Base-by-base conservation (phyloP, 192 early-diverging fungal genomes). In the Coemansia erecta region DNA sequence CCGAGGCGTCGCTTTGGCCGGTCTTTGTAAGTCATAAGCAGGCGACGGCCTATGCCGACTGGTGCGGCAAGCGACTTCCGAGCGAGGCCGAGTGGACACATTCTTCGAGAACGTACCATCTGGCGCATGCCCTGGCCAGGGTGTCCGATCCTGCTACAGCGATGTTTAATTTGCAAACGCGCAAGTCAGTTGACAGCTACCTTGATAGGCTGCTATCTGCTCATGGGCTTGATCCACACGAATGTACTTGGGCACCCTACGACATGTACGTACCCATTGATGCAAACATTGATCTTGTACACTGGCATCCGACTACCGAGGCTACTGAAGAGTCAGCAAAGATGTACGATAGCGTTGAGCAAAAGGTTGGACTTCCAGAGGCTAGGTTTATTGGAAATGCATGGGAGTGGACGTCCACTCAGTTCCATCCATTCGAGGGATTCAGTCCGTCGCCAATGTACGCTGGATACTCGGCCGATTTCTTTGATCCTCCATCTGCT, bases 401-500 rank as follows among this genome's bases (percentile, higher is more conserved):
- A 0, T 97, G 92, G 92, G 94, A 95, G 46, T 89, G 86, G 90
- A 93, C 93, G 0, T 46, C 66, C 2, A 94, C 90, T 0, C 56
- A 70, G 39, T 89, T 89, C 61, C 81, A 78, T 7, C 64, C 75
- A 7, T 72, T 85, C 61, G 72, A 75, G 3, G 85, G 86, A 5
- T 95, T 90, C 56, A 63, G 72, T 45, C 57, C 80, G 8, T 87
- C 86, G 18, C 55, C 69, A 21, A 60, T 90, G 37, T 97, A 95
- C 63, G 92, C 93, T 10, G 93, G 92, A 1, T 97, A 97, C 74
- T 91, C 92, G 4, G 64, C 81, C 3, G 93, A 97, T 66, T 97
- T 97, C 58, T 94, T 96, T 66, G 92, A 97, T 61, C 85, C 75
- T 22, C 59, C 61, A n/a, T 45, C 49, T 19, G 48, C 40, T 3